Conservation (phyloP, 805 yeast species). For the Ogataea corticis region DNA sequence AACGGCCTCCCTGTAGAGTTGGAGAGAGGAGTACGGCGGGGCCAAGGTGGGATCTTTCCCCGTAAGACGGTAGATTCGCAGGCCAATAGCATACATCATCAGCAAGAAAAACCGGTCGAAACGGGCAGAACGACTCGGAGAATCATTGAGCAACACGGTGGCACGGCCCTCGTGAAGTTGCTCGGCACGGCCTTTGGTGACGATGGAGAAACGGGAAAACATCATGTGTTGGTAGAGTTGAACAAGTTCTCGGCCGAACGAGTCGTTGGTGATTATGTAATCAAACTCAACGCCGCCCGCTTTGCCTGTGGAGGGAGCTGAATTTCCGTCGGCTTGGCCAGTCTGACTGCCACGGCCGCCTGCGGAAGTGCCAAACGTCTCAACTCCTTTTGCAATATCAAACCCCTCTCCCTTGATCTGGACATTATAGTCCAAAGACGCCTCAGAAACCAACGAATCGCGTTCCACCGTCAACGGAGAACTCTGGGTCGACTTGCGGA, state of each 20-base stretch:
- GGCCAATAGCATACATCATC: conserved; percentile 23
- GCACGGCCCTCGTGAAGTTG: conserved; percentile 17
- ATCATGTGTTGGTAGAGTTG: conserved; percentile 14
- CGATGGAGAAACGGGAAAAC: conserved; percentile 22
- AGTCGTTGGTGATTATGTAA: conserved; percentile 14
- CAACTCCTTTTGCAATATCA: not conserved
- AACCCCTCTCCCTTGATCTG: not conserved
- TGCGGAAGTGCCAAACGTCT: conserved; percentile 4
- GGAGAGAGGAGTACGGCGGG: conserved; percentile 11
- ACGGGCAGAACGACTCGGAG: conserved; percentile 9
- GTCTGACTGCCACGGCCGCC: not conserved
- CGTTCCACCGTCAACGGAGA: conserved; percentile 15
- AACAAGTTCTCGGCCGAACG: conserved; percentile 13
- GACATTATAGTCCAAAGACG: not conserved
- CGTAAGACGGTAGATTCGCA: conserved; percentile 15
- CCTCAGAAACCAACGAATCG: conserved; percentile 5
- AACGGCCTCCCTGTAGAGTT: conserved; percentile 18
- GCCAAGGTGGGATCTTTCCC: conserved; percentile 1
- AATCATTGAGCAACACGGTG: conserved; percentile 3
- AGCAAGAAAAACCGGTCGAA: conserved; percentile 15
- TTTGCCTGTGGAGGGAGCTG: too few species aligned
- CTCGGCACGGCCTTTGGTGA: conserved; percentile 3
- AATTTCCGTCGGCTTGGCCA: too few species aligned
- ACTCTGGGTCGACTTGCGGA: conserved; percentile 14
- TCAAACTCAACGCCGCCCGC: conserved; percentile 7